Base-by-base conservation (phyloP, 495 filamentous ascomycete species). In the Trichocladium antarcticum region DNA sequence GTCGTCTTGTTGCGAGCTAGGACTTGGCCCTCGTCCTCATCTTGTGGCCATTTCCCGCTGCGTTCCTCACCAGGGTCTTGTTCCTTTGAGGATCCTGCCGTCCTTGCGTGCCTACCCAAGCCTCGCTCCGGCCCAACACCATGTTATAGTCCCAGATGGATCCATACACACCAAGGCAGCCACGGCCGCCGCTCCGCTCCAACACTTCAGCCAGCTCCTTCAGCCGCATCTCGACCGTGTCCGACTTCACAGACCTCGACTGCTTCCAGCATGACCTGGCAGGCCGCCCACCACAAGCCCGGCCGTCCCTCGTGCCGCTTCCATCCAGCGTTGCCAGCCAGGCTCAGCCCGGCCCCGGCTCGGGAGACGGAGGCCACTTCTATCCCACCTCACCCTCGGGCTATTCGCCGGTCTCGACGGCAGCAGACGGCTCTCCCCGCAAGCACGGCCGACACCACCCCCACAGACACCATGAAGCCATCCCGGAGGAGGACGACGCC, bases 191-290 rank as follows among this genome's bases (percentile, higher is more conserved):
- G 27, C 51, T 53, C 47, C 61, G 54, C 11, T 47, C 49, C 3
- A 49, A 32, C 47, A 54, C 50, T 6, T 56, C 55, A 11, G 37
- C 50, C 28, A 42, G 60, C 24, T 42, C 56, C 24, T 50, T 73
- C 49, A 67, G 65, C 44, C 64, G 69, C 50, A 69, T 74, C 43
- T 71, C 70, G 24, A 64, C 60, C 31, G 43, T 73, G 9, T 72
- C 68, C 27, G 68, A 72, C 40, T 57, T 63, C 21, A 53, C 57
- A 32, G 64, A 65, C 31, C 51, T 56, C 31, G 62, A 60, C 37
- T 60, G 44, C 37, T 61, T 59, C 49, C 36, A 60, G 37, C 56
- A 59, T 21, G 54, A 54, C 17, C 17, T 45, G 12, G 40, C 56
- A 21, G 17, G 10, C n/a, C 20, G 35, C 16, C 42, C 49, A 12